Evolutionary conservation across 2,329 filamentous ascomycete genomes (phyloP).

Genomic region (Berkeleyomyces rouxiae): DNA sequence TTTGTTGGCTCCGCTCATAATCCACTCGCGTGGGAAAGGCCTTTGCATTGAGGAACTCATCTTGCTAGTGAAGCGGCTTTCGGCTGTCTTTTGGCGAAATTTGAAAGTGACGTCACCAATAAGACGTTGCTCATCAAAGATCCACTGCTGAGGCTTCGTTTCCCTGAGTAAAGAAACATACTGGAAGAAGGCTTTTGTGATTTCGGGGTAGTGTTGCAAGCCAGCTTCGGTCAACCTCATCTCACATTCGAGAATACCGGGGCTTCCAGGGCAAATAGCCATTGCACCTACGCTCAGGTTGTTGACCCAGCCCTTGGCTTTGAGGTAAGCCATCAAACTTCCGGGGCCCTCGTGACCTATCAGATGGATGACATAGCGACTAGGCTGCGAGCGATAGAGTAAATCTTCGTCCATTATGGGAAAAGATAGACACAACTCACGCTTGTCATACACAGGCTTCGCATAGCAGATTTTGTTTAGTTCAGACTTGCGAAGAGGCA

Average conservation of each 20-base stretch:
- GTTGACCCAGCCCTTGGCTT: constrained; percentile 80
- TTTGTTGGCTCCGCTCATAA: constrained; percentile 64
- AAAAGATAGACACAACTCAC: constrained; percentile 65
- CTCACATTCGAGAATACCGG: constrained; percentile 63
- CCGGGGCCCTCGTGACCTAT: constrained; percentile 88
- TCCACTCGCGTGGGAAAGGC: constrained; percentile 67
- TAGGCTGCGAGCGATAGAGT: constrained; percentile 64
- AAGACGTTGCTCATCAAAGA: constrained; percentile 79
- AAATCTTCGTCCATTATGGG: constrained; percentile 72
- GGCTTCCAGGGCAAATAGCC: constrained; percentile 57
- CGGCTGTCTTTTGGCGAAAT: constrained; percentile 83
- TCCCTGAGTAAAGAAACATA: constrained; percentile 80
- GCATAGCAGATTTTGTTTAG: constrained; percentile 60
- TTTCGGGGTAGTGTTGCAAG: constrained; percentile 62
- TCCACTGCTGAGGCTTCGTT: constrained; percentile 71
- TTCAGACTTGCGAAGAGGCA: constrained; percentile 32
- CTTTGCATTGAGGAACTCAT: constrained; percentile 84
- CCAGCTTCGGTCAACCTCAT: constrained; percentile 71
- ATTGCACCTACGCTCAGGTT: constrained; percentile 62
- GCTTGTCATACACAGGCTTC: constrained; percentile 79
- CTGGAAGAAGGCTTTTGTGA: constrained; percentile 73
- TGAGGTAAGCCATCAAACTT: constrained; percentile 79
- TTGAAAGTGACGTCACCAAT: constrained; percentile 89
- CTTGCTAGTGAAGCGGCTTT: constrained; percentile 74
- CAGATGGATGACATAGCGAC: constrained; percentile 72